Evolutionary conservation across 192 early-diverging fungal species (phyloP).

Genomic region (Backusella tuberculispora): DNA sequence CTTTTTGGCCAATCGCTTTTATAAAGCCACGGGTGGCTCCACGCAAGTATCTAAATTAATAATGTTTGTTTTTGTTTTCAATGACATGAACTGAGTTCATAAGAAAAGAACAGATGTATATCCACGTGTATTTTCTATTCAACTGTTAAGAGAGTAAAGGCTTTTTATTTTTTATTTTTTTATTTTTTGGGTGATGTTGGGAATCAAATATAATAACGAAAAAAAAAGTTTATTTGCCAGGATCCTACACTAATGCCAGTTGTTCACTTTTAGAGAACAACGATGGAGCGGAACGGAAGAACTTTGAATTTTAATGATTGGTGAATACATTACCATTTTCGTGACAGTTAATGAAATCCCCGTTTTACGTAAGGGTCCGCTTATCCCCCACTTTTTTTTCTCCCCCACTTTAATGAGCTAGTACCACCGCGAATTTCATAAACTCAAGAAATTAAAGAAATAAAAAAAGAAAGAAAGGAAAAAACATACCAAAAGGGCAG

Average conservation of each 20-base stretch:
- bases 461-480: background rate
- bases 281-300: background rate
- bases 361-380: slow-evolving; percentile 14
- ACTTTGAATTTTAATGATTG: background rate
- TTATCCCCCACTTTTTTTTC: background rate
- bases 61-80: background rate
- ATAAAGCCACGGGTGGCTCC: slow-evolving; percentile 2
- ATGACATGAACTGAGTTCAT: background rate
- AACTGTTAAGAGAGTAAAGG: background rate
- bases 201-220: no score
- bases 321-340: background rate
- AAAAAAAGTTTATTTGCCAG: background rate
- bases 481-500: no score
- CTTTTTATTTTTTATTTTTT: no score
- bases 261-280: background rate
- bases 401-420: background rate
- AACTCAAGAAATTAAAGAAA: slow-evolving; percentile 4
- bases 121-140: background rate
- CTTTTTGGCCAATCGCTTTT: background rate
- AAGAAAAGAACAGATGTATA: background rate
- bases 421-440: background rate
- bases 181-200: no score
- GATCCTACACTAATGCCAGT: background rate
- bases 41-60: background rate
- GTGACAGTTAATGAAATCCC: background rate